A percentile compares a stretch with the other conserved stretches of the same genome.
Evolutionary conservation across 1,139 yeast species (phyloP).

Genomic region (Lodderomyces elongisporus): DNA sequence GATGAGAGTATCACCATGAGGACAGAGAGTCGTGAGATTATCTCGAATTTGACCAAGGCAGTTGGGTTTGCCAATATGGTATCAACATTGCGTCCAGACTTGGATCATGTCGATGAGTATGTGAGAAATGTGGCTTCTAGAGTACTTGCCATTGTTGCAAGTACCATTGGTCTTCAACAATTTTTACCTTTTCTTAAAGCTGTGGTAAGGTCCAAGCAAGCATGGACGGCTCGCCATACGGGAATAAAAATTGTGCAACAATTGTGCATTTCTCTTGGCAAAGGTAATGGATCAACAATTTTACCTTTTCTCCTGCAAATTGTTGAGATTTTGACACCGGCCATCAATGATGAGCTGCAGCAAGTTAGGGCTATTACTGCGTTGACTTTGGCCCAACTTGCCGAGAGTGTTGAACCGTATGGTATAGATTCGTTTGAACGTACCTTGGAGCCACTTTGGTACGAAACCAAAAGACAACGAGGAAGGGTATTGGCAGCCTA

Average conservation of each 20-base stretch:
- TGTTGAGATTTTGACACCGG: constrained; percentile 54
- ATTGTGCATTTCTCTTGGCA: constrained; percentile 63
- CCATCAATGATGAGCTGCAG: constrained; percentile 66
- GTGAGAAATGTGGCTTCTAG: constrained; percentile 74
- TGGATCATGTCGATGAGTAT: constrained; percentile 79
- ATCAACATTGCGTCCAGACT: constrained; percentile 71
- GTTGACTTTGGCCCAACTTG: constrained; percentile 64
- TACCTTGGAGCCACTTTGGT: constrained; percentile 71
- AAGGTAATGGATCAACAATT: constrained; percentile 51
- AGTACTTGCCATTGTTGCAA: constrained; percentile 81
- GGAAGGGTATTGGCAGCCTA: constrained; percentile 78
- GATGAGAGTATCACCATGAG: constrained; percentile 76
- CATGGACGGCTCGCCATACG: constrained; percentile 85
- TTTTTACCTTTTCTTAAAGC: constrained; percentile 79
- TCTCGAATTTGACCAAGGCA: constrained; percentile 69
- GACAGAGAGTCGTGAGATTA: constrained; percentile 74
- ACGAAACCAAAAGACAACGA: constrained; percentile 69
- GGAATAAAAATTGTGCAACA: constrained; percentile 80
- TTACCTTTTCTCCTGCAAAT: constrained; percentile 69
- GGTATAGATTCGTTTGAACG: constrained; percentile 85
- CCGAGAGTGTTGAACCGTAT: constrained; percentile 83
- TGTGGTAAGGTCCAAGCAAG: constrained; percentile 71
- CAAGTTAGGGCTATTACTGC: constrained; percentile 71
- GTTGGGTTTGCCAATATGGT: constrained; percentile 82
- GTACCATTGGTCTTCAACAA: constrained; percentile 67